A percentile compares a stretch with the other conserved stretches of the same genome.
Conservation (phyloP, 805 yeast species). For the Komagataella populi region DNA sequence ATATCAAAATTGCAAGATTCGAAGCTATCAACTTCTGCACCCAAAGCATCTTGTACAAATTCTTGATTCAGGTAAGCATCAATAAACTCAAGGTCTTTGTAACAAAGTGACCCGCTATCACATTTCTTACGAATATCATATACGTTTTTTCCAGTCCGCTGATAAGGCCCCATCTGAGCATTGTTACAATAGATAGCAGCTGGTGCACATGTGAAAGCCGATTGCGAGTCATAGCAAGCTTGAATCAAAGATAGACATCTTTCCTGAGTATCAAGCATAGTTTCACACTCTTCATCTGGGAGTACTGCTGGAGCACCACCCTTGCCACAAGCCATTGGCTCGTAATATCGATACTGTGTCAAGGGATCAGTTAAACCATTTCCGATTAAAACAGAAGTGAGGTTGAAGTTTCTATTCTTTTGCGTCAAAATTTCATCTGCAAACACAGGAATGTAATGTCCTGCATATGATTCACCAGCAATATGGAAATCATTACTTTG, state of each 20-base stretch:
- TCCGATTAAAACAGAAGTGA: constrained; percentile 74
- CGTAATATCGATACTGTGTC: constrained; percentile 63
- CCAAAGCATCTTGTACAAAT: constrained; percentile 67
- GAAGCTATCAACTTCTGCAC: constrained; percentile 77
- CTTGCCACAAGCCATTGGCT: constrained; percentile 92
- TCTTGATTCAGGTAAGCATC: constrained; percentile 68
- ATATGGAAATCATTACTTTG: constrained; percentile 55
- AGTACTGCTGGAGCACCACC: constrained; percentile 74
- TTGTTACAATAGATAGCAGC: constrained; percentile 85
- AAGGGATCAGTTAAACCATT: constrained; percentile 85
- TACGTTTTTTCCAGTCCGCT: constrained; percentile 77
- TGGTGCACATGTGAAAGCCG: constrained; percentile 80
- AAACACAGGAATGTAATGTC: constrained; percentile 86
- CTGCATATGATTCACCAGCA: constrained; percentile 91
- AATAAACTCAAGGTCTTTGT: constrained; percentile 62
- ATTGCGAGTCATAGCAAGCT: constrained; percentile 62
- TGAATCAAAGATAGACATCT: constrained; percentile 69
- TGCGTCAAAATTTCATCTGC: constrained; percentile 69
- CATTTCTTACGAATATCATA: constrained; percentile 82
- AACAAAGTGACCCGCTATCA: constrained; percentile 58
- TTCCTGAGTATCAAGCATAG: constrained; percentile 53
- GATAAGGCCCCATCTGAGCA: constrained; percentile 70
- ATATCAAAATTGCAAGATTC: constrained; percentile 69
- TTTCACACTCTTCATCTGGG: constrained; percentile 65
- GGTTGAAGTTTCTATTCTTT: constrained; percentile 38